Evolutionary conservation across 306 rosid species (phyloP), one percentile per base, ranked within the genome.

Genomic region (Citrullus colocynthis): DNA sequence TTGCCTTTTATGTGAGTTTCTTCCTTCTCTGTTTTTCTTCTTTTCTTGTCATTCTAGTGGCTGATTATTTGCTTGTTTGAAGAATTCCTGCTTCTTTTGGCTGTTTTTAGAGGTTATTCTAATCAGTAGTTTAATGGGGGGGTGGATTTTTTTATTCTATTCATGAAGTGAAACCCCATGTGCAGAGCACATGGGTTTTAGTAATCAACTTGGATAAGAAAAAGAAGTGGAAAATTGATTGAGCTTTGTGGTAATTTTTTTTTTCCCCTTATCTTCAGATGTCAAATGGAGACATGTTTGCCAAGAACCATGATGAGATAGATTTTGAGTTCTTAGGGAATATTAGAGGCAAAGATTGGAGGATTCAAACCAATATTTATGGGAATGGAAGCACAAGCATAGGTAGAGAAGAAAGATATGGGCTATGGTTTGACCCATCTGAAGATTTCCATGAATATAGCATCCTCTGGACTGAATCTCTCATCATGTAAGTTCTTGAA

Each of bases 301-400:
- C 87, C 87, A 92, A 89, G 81, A 83, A 90, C 83, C 98, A 95
- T 77, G 98, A 95, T 80, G 98, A 95, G 76, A 92, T 95, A 21
- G 98, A 95, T 86, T 92, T 95, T 61, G 98, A 95, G 86, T 95
- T 95, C 51, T 85, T 95, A 88, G 98, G 98, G 49, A 89, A 95
- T 61, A 92, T 95, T 37, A 91, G 98, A 86, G 98, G 98, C 73
- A 89, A 88, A 84, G 88, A 95, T 36, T 95, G 98, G 98, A 92
- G 97, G 87, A 45, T 95, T 84, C 98, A 95, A 84, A 95, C 98
- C 55, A 95, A 95, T 79, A 81, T 95, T 82, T 95, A 95, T 81
- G 98, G 98, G 44, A 95, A 95, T 84, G 98, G 98, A 86, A 95
- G 98, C 83, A 95, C 98, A 28, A 78, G 34, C 67, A 73, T 89